Evolutionary conservation across 2,329 filamentous ascomycete species (phyloP).

Genomic region (Cercospora brassicicola): DNA sequence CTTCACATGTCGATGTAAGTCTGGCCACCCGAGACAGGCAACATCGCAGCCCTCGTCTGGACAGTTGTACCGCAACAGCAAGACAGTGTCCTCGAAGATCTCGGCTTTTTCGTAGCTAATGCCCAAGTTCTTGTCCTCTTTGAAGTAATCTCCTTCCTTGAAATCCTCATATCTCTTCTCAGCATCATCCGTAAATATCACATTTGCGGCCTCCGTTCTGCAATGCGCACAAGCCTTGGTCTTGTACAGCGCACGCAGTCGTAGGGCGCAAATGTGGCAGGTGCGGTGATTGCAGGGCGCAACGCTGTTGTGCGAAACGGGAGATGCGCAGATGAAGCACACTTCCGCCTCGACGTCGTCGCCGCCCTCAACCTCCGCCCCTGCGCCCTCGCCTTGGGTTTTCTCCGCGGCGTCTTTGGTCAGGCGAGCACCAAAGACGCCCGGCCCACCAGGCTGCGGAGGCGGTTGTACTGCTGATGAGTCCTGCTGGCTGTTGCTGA

Average conservation of each 20-base stretch:
- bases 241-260: constrained; percentile 92
- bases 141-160: constrained; percentile 67
- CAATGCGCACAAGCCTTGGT: constrained; percentile 97
- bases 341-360: constrained; percentile 61
- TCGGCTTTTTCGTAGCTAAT: constrained; percentile 87
- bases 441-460: constrained; percentile 38
- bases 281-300: constrained; percentile 94
- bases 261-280: constrained; percentile 91
- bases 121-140: constrained; percentile 79
- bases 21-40: constrained; percentile 77
- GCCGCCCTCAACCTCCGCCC: constrained; percentile 21
- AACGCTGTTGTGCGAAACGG: constrained; percentile 81
- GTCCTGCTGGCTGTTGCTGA: constrained; percentile 31
- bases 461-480: constrained; percentile 40
- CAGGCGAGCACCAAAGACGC: constrained; percentile 50
- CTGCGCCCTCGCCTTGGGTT: constrained; percentile 35
- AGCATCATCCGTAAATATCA: constrained; percentile 87
- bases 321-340: constrained; percentile 96
- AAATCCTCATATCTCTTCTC: constrained; percentile 87
- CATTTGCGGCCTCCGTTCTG: constrained; percentile 73
- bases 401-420: constrained; percentile 49
- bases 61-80: constrained; percentile 91
- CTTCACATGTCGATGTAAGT: constrained; percentile 78
- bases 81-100: constrained; percentile 85
- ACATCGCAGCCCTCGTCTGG: constrained; percentile 82